These are phyloP conservation scores for Zizania palustris DNA, from an alignment of 202 grass and related monocot genomes.

Conservation along the genomic window DNA sequence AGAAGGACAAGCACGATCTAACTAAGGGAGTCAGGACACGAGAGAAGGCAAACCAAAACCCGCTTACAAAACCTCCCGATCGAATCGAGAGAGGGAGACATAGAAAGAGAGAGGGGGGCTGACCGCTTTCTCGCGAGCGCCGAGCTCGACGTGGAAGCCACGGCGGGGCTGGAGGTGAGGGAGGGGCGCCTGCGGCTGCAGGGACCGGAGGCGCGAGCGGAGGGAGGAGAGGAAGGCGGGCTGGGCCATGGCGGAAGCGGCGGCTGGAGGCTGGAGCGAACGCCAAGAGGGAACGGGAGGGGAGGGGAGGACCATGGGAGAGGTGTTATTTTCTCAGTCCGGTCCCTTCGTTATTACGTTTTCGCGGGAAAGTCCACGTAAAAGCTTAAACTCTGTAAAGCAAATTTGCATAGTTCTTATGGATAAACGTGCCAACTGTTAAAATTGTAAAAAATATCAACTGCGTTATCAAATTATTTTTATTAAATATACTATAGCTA, in stretches of 20 bases:
- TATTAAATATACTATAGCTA: too few species aligned
- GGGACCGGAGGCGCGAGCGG: conserved; percentile 39
- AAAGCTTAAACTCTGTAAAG: too few species aligned
- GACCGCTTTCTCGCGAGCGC: conserved; percentile 91
- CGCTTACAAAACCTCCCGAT: not conserved
- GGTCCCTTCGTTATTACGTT: not conserved
- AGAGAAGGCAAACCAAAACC: not conserved
- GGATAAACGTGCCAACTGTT: too few species aligned
- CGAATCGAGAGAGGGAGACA: conserved; percentile 8
- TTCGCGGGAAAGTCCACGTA: not conserved
- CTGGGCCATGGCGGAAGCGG: conserved; percentile 38
- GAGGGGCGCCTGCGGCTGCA: conserved; percentile 10
- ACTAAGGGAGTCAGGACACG: not conserved
- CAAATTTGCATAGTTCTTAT: too few species aligned
- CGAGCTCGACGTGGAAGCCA: conserved; percentile 82
- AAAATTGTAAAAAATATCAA: too few species aligned
- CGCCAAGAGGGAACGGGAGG: not conserved
- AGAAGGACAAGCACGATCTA: not conserved
- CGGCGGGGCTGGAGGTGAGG: conserved; percentile 51
- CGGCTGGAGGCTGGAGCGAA: not conserved
- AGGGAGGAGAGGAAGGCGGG: conserved; percentile 49
- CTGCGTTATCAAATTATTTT: too few species aligned
- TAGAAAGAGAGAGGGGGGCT: conserved; percentile 17
- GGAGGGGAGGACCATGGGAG: not conserved
- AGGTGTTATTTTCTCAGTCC: conserved; percentile 4